Percentiles rank a stretch among this genome's conserved stretches.
Conservation (phyloP, 192 early-diverging fungal genomes). For the Coemansia sp. region DNA sequence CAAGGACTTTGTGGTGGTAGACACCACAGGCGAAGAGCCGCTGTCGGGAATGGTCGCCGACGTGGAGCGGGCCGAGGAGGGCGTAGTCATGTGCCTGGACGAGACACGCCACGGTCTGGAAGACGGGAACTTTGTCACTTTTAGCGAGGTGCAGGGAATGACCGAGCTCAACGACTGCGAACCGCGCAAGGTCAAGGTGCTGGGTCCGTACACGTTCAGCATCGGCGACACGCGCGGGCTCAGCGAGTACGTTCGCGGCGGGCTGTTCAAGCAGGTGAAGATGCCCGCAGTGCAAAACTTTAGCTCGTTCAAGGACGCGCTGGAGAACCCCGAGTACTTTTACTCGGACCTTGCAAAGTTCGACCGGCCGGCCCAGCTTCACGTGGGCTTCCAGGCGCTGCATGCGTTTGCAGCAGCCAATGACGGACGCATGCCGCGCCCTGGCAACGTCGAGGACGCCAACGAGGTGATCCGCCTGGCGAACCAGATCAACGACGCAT, state of each 20-base stretch:
- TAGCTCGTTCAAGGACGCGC: conserved; percentile 68
- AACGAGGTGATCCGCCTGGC: conserved; percentile 70
- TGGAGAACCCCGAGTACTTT: conserved; percentile 79
- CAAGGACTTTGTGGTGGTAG: conserved; percentile 75
- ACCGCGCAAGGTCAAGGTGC: conserved; percentile 79
- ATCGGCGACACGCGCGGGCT: conserved; percentile 87
- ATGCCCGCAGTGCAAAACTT: conserved; percentile 82
- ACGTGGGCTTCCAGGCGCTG: conserved; percentile 94
- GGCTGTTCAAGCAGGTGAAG: conserved; percentile 97
- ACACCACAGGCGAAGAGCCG: conserved; percentile 91
- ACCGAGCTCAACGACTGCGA: conserved; percentile 75
- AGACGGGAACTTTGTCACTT: conserved; percentile 95
- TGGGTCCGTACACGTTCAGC: conserved; percentile 95
- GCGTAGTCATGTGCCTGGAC: conserved; percentile 92
- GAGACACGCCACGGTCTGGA: conserved; percentile 97
- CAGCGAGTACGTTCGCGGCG: conserved; percentile 76
- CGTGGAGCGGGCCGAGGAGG: conserved; percentile 71
- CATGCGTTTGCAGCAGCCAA: conserved; percentile 67
- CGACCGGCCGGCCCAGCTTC: conserved; percentile 90
- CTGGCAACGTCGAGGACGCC: conserved; percentile 85
- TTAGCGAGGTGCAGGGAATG: conserved; percentile 94
- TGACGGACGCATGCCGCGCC: conserved; percentile 73
- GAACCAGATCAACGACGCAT: conserved; percentile 68
- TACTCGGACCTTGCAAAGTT: conserved; percentile 97
- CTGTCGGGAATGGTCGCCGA: conserved; percentile 90